Percentiles rank a stretch among this genome's conserved stretches.
Conservation (phyloP, 768 basidiomycete species). For the Termitomyces titanicus region DNA sequence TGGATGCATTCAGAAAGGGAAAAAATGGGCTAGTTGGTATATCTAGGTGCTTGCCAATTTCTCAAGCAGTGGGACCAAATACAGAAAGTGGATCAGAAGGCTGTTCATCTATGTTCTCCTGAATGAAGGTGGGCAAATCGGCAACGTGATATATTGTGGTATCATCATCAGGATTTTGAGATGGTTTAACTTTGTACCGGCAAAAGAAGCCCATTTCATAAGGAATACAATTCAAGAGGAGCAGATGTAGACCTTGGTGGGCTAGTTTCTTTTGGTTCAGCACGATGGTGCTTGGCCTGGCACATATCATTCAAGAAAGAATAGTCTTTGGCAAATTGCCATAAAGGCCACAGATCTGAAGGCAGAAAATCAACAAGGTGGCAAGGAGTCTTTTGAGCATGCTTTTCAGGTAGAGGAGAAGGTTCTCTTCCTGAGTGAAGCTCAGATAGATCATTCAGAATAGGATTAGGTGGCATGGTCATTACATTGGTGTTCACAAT, state of each 20-base stretch:
- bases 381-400: background rate
- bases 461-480: too few relatives aligned
- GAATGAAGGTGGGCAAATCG: background rate
- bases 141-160: background rate
- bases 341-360: background rate
- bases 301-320: background rate
- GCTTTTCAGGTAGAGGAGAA: background rate
- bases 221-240: background rate
- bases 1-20: constrained; percentile 2
- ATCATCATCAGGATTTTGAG: background rate
- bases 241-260: background rate
- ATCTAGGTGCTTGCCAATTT: background rate
- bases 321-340: background rate
- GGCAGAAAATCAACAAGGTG: background rate
- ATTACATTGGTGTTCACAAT: too few relatives aligned
- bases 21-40: background rate
- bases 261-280: background rate
- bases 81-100: background rate
- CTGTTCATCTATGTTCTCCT: background rate
- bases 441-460: too few relatives aligned
- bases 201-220: background rate
- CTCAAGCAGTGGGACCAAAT: background rate
- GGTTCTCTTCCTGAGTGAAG: background rate
- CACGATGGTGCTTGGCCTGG: background rate
- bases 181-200: background rate